A percentile compares a stretch with the other conserved stretches of the same genome.
Conservation (phyloP, 75 land plant genomes). For the Pseudotsuga menziesii region DNA sequence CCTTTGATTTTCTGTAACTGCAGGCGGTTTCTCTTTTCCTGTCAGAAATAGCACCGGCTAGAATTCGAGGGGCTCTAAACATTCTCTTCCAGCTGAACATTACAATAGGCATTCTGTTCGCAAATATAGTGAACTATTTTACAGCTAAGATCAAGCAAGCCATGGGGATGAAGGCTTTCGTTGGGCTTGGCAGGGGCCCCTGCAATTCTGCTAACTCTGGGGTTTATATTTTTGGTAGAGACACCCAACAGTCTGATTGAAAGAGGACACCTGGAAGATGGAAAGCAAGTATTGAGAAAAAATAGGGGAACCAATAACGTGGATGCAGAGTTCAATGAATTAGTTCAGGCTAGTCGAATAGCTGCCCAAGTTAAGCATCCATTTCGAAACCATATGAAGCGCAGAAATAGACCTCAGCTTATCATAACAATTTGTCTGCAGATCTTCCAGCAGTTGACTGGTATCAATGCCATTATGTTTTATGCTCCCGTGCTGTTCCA, state of each 20-base stretch:
- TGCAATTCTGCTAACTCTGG: too few relatives aligned
- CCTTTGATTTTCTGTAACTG: too few relatives aligned
- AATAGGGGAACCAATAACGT: constrained; percentile 36
- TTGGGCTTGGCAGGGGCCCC: too few relatives aligned
- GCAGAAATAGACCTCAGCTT: constrained; percentile 18
- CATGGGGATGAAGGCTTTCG: too few relatives aligned
- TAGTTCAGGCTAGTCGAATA: constrained; percentile 33
- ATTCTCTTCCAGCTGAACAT: too few relatives aligned
- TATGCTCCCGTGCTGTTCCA: constrained; percentile 73
- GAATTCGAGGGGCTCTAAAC: too few relatives aligned
- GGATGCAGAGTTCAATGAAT: constrained; percentile 25
- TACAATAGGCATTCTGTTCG: too few relatives aligned
- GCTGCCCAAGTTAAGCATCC: constrained; percentile 30
- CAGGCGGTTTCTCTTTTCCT: too few relatives aligned
- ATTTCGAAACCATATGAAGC: constrained; percentile 15
- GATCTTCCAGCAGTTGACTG: constrained; percentile 67
- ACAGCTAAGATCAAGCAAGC: too few relatives aligned
- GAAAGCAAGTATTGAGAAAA: constrained; percentile 27
- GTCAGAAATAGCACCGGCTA: too few relatives aligned
- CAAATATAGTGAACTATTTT: too few relatives aligned
- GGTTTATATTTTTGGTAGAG: too few relatives aligned
- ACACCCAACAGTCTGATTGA: constrained; percentile 39
- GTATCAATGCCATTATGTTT: constrained; percentile 66
- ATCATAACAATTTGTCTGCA: constrained; percentile 16
- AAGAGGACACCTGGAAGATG: constrained; percentile 30